Base-by-base conservation (phyloP, 2,329 filamentous ascomycete genomes). In the Ophiostoma novo-ulmi region DNA sequence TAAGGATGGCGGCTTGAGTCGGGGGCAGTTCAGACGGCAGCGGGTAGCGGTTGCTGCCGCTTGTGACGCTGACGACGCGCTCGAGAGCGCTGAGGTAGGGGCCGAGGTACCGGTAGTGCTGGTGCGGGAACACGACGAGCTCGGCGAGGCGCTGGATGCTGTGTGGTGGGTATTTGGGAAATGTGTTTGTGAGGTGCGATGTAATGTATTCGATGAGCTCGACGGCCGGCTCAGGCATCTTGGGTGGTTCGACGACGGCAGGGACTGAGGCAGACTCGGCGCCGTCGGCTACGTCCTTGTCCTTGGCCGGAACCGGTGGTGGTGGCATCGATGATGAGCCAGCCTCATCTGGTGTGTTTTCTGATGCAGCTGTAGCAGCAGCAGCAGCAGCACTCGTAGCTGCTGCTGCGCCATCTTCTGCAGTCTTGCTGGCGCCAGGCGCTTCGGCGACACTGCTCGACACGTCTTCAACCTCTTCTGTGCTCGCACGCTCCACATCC, bases 141-240 rank as follows among this genome's bases (percentile, higher is more conserved):
- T 99, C 95, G 31, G 93, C 88, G 31, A 99, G 86, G 55, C 95
- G 91, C 80, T 99, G 95, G 73, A 97, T 87, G 3, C 95, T 98
- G 78, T 98, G 93, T 0, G 95, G 95, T 1, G 95, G 94, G 75
- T 91, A 87, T 3, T 83, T 82, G 31, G 86, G 78, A 79, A 99
- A 99, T 74, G 85, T 86, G 2, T 82, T 83, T 68, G 80, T 83
- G 55, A 97, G 82, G 20, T 89, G 88, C 6, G 80, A 79, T 55
- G 80, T 84, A 74, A 92, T 89, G 71, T 86, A 86, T 72, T 80
- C 78, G 66, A 92, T 80, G 77, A 92, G 86, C 70, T 85, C 83
- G 71, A 84, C 80, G 68, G 94, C 82, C 73, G 89, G 88, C 8
- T 84, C 83, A 2, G 91, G 90, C 17, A 94, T 38, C 6, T 35